A percentile compares a stretch with the other conserved stretches of the same genome.
phyloP scores from a whole-genome alignment of 2,329 filamentous ascomycete species.

The Exophiala calicioides region DNA sequence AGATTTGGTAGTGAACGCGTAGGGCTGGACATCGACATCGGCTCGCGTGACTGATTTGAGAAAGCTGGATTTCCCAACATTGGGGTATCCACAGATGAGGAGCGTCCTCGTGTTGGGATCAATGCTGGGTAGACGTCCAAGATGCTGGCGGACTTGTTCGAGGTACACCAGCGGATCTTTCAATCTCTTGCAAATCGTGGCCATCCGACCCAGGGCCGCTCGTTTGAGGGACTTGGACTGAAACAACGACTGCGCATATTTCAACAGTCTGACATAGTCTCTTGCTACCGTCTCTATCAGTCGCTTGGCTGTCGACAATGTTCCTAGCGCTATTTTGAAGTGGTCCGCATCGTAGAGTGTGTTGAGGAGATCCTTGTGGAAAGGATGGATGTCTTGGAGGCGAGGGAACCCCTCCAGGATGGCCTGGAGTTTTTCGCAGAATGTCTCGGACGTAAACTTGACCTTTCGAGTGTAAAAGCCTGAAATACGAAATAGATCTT shows the following conservation, averaged over 20 bases:
- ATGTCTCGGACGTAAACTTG: slow-evolving; percentile 97
- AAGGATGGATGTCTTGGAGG: slow-evolving; percentile 91
- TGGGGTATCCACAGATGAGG: slow-evolving; percentile 95
- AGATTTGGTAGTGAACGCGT: slow-evolving; percentile 97
- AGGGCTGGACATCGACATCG: slow-evolving; percentile 95
- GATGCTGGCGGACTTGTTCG: slow-evolving; percentile 93
- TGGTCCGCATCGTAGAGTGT: slow-evolving; percentile 98
- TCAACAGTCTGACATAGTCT: slow-evolving; percentile 93
- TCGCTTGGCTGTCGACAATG: slow-evolving; percentile 93
- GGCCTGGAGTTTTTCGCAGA: slow-evolving; percentile 85
- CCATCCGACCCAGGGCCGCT: slow-evolving; percentile 95
- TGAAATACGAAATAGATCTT: slow-evolving; percentile 39
- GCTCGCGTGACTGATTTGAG: slow-evolving; percentile 87
- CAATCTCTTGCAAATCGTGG: slow-evolving; percentile 89
- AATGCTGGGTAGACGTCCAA: slow-evolving; percentile 96
- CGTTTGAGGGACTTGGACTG: slow-evolving; percentile 99
- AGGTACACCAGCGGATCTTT: slow-evolving; percentile 95
- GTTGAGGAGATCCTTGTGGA: slow-evolving; percentile 90
- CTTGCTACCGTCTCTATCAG: slow-evolving; percentile 93
- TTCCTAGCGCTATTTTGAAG: slow-evolving; percentile 93
- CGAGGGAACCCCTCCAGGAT: slow-evolving; percentile 93
- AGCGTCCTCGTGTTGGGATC: slow-evolving; percentile 96
- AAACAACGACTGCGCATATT: slow-evolving; percentile 95
- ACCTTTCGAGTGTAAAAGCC: slow-evolving; percentile 97
- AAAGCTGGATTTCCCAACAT: slow-evolving; percentile 97